A percentile compares a stretch with the other conserved stretches of the same genome.
Conservation (phyloP, 148 eudicot species). For the Rhododendron simsii region DNA sequence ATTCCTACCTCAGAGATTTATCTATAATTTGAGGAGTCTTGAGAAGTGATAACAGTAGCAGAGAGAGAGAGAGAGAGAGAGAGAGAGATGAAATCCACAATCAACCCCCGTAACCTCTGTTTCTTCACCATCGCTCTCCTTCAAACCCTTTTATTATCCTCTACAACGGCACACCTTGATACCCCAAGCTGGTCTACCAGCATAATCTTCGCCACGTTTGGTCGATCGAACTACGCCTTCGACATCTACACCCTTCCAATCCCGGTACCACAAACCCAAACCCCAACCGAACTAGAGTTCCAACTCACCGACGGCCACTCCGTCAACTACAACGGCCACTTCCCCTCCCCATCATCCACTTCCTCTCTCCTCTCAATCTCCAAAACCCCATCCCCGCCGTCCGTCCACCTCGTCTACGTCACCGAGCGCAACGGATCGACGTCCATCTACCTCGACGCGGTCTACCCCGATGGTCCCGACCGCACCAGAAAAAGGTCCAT, state of each 20-base stretch:
- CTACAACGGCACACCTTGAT: background rate
- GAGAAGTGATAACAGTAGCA: background rate
- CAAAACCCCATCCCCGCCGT: conserved; percentile 4
- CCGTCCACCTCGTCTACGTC: conserved; percentile 45
- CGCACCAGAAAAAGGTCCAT: conserved; percentile 28
- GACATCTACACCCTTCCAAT: conserved; percentile 64
- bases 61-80: background rate
- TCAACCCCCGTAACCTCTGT: background rate
- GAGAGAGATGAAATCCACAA: background rate
- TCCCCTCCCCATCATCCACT: conserved; percentile 31
- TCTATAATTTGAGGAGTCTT: background rate
- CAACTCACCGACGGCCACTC: conserved; percentile 65
- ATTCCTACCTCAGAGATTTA: too few species aligned
- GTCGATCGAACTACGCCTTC: conserved; percentile 51
- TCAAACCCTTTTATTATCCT: background rate
- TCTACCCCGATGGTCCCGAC: conserved; percentile 10
- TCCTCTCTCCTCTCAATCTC: conserved; percentile 16
- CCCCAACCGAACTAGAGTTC: conserved; percentile 26
- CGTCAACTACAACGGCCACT: conserved; percentile 76
- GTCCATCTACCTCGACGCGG: conserved; percentile 35
- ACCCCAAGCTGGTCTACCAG: conserved; percentile 9
- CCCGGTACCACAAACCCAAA: conserved; percentile 6
- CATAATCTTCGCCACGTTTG: conserved; percentile 53
- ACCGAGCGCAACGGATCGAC: conserved; percentile 66
- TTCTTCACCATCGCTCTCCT: background rate